Base-by-base conservation (phyloP, 192 early-diverging fungal genomes). In the Podila horticola region DNA sequence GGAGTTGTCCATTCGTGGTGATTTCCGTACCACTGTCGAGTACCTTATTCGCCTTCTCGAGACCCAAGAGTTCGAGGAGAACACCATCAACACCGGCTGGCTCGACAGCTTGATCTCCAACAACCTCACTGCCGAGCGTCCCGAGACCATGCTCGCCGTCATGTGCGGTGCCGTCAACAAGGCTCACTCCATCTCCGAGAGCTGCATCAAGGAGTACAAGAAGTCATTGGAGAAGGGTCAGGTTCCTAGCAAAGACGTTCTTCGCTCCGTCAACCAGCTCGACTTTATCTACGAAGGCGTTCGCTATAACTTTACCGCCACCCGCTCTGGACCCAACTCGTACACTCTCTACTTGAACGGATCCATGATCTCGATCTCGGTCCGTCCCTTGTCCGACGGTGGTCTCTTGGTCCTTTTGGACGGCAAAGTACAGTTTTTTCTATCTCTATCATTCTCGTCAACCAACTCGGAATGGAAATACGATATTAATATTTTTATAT, bases 1-100 rank as follows among this genome's bases (percentile, higher is more conserved):
- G 87, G 98, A 99, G 85, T 88, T 99, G 22, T 98, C 96, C 34
- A 98, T 98, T 79, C 94, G 98, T 75, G 97, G 97, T 79, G 97
- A 98, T 72, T 99, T 99, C 91, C 91, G 98, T 57, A 99, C 97
- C 13, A 98, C 98, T 10, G 95, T 98, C 51, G 98, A 99, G 88
- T 99, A 98, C 69, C 91, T 99, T 33, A 93, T 98, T 82, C 92
- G 93, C 72, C 89, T 99, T 60, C 85, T 98, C 33, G 98, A 99
- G 83, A 95, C 93, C 51, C 87, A 92, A 15, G 95, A 93, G 73
- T 99, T 96, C 68, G 87, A 91, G 62, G 90, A 94, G 66, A 99
- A 99, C 86, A 86, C 88, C 8, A 92, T 98, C 74, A 97, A 94
- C 26, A 99, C 98, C 51, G 93, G 93, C 38, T 99, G 98, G 97